phyloP scores from a whole-genome alignment of 306 rosid genomes.

The Boehmeria nivea region DNA sequence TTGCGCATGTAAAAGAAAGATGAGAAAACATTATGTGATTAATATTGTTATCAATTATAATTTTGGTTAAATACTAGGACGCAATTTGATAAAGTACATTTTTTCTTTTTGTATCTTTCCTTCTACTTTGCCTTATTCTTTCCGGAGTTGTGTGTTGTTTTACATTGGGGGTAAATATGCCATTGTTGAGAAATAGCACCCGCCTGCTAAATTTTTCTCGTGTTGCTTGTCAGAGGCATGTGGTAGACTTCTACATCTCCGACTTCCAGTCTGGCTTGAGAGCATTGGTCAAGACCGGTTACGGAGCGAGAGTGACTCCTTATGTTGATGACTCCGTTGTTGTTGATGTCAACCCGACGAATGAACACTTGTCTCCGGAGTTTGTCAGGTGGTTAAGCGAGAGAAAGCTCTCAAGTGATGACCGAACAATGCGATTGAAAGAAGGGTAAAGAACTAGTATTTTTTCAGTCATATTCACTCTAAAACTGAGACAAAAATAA shows the following conservation, averaged over 20 bases:
- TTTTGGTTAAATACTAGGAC: too few relatives aligned
- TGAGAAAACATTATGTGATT: too few relatives aligned
- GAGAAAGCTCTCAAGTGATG: conserved; percentile 86
- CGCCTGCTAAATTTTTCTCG: too few relatives aligned
- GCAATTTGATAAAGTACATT: too few relatives aligned
- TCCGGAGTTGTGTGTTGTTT: too few relatives aligned
- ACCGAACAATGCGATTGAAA: conserved; percentile 70
- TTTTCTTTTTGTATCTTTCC: too few relatives aligned
- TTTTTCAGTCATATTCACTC: background rate
- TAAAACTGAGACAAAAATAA: too few relatives aligned
- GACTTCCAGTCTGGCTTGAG: conserved; percentile 98
- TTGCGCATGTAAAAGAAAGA: too few relatives aligned
- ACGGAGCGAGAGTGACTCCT: conserved; percentile 89
- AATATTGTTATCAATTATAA: too few relatives aligned
- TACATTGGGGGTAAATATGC: too few relatives aligned
- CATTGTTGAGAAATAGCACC: too few relatives aligned
- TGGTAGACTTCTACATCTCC: conserved; percentile 96
- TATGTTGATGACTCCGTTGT: conserved; percentile 73
- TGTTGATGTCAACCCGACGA: conserved; percentile 61
- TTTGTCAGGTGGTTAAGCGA: conserved; percentile 81
- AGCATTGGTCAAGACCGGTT: conserved; percentile 96
- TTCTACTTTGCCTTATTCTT: too few relatives aligned
- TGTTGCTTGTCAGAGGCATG: conserved; percentile 66
- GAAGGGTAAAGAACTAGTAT: conserved; percentile 65
- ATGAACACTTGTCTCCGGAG: conserved; percentile 74